Evolutionary conservation across 1,284 basidiomycete genomes (phyloP).

Genomic region (Fomitopsis palustris): DNA sequence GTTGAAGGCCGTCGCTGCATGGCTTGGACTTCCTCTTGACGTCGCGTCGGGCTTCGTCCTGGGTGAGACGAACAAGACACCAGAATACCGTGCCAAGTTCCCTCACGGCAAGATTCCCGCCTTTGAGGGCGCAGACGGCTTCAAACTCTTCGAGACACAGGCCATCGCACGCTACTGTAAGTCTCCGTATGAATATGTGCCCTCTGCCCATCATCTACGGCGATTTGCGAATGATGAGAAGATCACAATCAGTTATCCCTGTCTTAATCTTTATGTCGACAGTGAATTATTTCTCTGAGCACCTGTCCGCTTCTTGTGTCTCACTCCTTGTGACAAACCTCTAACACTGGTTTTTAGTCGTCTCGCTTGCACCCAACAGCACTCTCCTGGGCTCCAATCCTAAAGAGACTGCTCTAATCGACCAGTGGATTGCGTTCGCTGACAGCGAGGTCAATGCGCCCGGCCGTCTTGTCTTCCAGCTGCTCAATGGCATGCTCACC

Average conservation of each 20-base stretch:
- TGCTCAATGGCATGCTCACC: slow-evolving; percentile 41
- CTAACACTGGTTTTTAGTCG: slow-evolving; percentile 52
- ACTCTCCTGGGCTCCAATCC: slow-evolving; percentile 54
- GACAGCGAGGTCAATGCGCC: slow-evolving; percentile 50
- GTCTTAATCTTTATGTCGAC: slow-evolving; percentile 50
- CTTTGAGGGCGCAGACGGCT: slow-evolving; percentile 76
- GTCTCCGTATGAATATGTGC: slow-evolving; percentile 35
- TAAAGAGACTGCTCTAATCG: slow-evolving; percentile 58
- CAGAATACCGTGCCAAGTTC: slow-evolving; percentile 79
- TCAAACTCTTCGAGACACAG: slow-evolving; percentile 74
- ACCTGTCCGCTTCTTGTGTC: neutral
- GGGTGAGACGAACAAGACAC: slow-evolving; percentile 73
- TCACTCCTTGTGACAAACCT: slow-evolving; percentile 3
- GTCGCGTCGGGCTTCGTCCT: slow-evolving; percentile 56
- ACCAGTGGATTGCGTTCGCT: slow-evolving; percentile 66
- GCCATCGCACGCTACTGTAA: slow-evolving; percentile 90
- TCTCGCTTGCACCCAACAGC: slow-evolving; percentile 64
- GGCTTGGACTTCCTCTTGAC: slow-evolving; percentile 68
- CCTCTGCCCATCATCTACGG: slow-evolving; percentile 15
- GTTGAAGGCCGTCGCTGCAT: slow-evolving; percentile 73
- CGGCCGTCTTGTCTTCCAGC: slow-evolving; percentile 25
- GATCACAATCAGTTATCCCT: slow-evolving; percentile 52
- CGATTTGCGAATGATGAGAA: slow-evolving; percentile 2
- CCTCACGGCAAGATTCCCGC: slow-evolving; percentile 85
- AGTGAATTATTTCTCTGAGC: slow-evolving; percentile 32